These are phyloP conservation scores for Talaromyces pinophilus DNA, from an alignment of 2,329 filamentous ascomycete genomes.

Conservation along the genomic window DNA sequence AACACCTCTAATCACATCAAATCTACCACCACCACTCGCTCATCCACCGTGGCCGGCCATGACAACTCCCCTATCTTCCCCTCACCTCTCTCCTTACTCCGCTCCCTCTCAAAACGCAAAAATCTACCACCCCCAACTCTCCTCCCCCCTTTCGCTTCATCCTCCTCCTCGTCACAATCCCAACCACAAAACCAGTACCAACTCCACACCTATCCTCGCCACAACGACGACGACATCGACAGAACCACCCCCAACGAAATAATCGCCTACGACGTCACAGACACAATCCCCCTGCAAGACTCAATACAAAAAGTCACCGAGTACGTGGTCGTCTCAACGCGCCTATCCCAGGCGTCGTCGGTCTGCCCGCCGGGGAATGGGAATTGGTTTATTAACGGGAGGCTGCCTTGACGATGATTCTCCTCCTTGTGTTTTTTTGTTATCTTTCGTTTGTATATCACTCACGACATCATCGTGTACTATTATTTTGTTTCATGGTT, in stretches of 20 bases:
- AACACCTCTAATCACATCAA: not conserved
- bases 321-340: not conserved
- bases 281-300: not conserved
- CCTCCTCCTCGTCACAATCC: not conserved
- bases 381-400: slow-evolving; percentile 7
- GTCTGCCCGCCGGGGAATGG: not conserved
- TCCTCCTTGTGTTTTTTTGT: not conserved
- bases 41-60: not conserved
- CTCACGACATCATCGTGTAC: not conserved
- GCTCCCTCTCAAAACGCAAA: not conserved
- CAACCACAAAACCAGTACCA: not conserved
- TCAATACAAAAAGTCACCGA: slow-evolving; percentile 1
- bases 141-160: not conserved
- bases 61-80: not conserved
- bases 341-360: not conserved
- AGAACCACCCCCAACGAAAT: not conserved
- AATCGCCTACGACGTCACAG: not conserved
- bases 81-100: not conserved
- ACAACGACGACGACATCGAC: not conserved
- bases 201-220: not conserved
- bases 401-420: not conserved
- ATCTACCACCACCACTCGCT: not conserved
- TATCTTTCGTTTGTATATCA: not conserved
- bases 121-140: not conserved
- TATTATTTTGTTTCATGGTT: not conserved